Evolutionary conservation across 345 rosid species (phyloP).

Genomic region (Barbarea vulgaris): DNA sequence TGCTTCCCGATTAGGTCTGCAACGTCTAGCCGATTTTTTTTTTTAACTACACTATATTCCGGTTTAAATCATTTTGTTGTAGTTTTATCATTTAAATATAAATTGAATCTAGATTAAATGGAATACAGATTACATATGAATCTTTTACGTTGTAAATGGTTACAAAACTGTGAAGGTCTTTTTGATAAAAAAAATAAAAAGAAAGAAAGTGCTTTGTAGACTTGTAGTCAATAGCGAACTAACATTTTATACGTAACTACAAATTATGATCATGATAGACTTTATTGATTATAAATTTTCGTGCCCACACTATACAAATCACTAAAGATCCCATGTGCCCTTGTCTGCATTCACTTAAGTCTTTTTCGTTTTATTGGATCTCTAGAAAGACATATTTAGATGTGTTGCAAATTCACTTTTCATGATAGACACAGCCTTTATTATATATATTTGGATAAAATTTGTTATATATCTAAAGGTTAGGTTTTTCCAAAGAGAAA

Average conservation of each 20-base stretch:
- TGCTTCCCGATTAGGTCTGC: background rate
- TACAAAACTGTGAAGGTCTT: background rate
- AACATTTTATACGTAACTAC: constrained; percentile 18
- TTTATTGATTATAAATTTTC: constrained; percentile 30
- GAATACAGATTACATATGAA: no score
- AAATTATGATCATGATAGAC: constrained; percentile 24
- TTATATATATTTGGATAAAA: constrained; percentile 19
- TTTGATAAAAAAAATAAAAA: background rate
- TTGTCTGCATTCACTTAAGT: constrained; percentile 34
- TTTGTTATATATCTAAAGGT: background rate
- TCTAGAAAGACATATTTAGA: background rate
- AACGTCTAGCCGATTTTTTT: background rate
- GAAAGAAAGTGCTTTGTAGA: constrained; percentile 12
- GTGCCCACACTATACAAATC: constrained; percentile 41
- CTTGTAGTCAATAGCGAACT: constrained; percentile 23
- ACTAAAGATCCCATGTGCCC: constrained; percentile 40
- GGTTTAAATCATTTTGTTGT: background rate
- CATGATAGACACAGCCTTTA: constrained; percentile 23
- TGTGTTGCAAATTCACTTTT: constrained; percentile 30
- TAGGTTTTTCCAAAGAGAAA: background rate
- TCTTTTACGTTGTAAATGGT: background rate
- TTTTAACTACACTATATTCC: background rate
- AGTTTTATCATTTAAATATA: no score
- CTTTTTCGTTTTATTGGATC: constrained; percentile 31
- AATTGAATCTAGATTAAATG: no score